Base-by-base conservation (phyloP, 192 early-diverging fungal species). In the Backusella morwellensis region DNA sequence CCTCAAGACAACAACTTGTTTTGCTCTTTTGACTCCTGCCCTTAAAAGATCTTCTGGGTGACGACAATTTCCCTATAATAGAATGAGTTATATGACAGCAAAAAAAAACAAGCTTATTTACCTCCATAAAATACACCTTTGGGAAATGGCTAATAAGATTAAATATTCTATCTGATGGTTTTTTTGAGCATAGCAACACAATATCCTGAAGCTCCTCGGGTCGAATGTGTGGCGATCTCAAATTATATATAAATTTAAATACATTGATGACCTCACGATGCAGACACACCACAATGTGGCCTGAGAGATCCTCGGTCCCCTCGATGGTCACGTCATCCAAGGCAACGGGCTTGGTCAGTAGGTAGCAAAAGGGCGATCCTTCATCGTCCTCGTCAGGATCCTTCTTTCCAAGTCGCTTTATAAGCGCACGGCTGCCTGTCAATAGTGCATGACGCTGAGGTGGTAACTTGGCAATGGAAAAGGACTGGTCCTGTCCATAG, bases 1-100 rank as follows among this genome's bases (percentile, higher is more conserved):
- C 75, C 75, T 80, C 80, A 87, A 83, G 14, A 87, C 70, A 15
- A 87, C 86, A 6, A 87, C 82, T 40, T 82, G 82, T 11, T 75
- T 77, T n/a, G 86, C 84, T 23, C 83, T 70, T 26, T 83, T 71
- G 23, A 83, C 80, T 15, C 86, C 86, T 1, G 86, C 86, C n/a
- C 86, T 42, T n/a, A 85, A 69, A 9, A 87, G 74, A 56, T 87
- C 86, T 56, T 84, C 80, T 42, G 82, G 83, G 17, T 79, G 76
- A n/a, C 86, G 79, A 59, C 86, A 87, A 11, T 85, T 83, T 19
- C 86, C 86, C 82, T 86, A 75, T 36, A 29, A n/a, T 19, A 80
- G 8, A 87, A 77, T 87, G 86, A 32, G 32, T 19, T 44, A 17
- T 17, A 15, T 15, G 14, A 44, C 14, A 17, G 41, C 38, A 73